A percentile compares a stretch with the other conserved stretches of the same genome.
Evolutionary conservation across 208 protist species (phyloP).

Genomic region (Leishmania lainsoni): DNA sequence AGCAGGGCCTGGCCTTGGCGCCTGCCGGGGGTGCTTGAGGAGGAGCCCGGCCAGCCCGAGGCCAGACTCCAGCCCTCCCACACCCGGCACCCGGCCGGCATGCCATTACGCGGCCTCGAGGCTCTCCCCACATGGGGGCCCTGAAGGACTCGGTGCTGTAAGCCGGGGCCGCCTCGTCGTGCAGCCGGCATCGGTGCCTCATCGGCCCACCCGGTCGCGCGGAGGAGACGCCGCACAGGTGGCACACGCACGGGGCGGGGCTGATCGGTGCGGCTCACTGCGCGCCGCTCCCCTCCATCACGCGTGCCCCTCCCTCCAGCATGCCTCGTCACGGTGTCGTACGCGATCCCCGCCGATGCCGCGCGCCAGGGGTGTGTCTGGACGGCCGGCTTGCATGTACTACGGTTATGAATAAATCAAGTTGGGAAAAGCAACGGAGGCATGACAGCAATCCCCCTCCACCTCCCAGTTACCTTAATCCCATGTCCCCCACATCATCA

Average conservation of each 20-base stretch:
- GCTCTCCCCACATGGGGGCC: too few species aligned
- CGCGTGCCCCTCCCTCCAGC: too few species aligned
- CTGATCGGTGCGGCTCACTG: too few species aligned
- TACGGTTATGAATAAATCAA: background rate
- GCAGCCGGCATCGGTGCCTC: background rate
- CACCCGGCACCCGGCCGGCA: background rate
- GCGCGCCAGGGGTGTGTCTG: background rate
- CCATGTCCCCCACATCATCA: background rate
- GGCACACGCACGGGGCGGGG: background rate
- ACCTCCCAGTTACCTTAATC: background rate
- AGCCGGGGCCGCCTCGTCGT: background rate
- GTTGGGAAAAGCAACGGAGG: background rate
- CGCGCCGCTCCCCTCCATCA: too few species aligned
- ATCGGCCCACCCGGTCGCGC: too few species aligned
- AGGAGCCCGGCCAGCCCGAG: background rate
- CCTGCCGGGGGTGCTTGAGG: background rate
- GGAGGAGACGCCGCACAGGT: background rate
- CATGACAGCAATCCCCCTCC: too few species aligned
- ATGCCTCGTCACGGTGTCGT: too few species aligned
- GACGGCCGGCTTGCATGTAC: background rate
- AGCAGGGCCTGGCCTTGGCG: background rate
- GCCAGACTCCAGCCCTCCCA: background rate
- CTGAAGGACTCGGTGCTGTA: background rate
- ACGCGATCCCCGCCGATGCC: background rate
- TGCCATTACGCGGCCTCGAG: background rate